Percentiles rank a stretch among this genome's conserved stretches.
These are phyloP conservation scores for Ophiostoma ulmi DNA, from an alignment of 2,329 filamentous ascomycete genomes.

Conservation along the genomic window DNA sequence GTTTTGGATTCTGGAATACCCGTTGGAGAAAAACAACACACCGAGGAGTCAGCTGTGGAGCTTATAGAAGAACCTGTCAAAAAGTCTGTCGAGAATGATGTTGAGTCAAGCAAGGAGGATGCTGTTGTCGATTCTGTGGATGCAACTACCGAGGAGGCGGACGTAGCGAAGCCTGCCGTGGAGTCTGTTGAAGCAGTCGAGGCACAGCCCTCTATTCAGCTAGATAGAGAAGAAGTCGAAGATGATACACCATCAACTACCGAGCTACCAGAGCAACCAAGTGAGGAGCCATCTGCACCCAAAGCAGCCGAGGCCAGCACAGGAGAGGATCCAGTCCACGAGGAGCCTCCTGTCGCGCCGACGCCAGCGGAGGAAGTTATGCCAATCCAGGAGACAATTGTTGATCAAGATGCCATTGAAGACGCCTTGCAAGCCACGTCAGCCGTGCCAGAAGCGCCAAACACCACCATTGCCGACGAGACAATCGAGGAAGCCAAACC, in stretches of 20 bases:
- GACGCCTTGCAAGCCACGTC: background rate
- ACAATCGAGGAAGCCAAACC: background rate
- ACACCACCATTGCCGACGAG: background rate
- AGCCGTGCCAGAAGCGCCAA: background rate
- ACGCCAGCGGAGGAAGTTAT: background rate
- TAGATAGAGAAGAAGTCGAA: constrained; percentile 17
- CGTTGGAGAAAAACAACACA: constrained; percentile 5
- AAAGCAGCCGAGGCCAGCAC: background rate
- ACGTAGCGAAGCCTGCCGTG: background rate
- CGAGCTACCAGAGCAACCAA: background rate
- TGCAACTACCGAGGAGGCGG: background rate
- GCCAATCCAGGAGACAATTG: background rate
- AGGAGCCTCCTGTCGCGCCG: background rate
- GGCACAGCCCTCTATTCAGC: background rate
- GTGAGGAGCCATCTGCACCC: constrained; percentile 3
- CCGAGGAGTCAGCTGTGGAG: constrained; percentile 10
- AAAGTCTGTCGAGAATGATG: background rate
- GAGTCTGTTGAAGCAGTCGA: background rate
- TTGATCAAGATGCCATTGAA: background rate
- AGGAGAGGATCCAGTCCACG: background rate
- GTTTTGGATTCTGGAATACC: constrained; percentile 17
- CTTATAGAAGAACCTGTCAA: constrained; percentile 17
- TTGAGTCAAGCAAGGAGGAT: background rate
- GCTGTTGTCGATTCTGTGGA: background rate
- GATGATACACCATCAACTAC: constrained; percentile 1